These are phyloP conservation scores for Klebsormidium nitens DNA, from an alignment of 139 green algal species.

Conservation along the genomic window DNA sequence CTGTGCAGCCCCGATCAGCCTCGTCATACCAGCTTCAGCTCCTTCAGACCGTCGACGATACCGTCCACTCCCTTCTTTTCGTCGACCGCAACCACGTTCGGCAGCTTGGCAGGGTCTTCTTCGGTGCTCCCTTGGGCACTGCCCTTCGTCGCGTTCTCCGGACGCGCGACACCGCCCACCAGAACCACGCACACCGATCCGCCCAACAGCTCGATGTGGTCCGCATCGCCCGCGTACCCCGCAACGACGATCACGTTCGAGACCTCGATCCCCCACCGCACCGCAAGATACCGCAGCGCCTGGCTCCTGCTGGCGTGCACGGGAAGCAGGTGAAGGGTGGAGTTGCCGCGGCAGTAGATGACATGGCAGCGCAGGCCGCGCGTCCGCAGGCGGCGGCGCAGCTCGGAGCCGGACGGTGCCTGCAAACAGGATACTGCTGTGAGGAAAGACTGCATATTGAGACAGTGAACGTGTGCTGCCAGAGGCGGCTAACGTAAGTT, in stretches of 20 bases:
- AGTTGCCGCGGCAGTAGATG: slow-evolving; percentile 19
- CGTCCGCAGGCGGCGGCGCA: slow-evolving; percentile 19
- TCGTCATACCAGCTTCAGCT: too few relatives aligned
- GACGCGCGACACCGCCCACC: too few relatives aligned
- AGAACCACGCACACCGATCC: not conserved
- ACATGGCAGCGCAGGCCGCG: slow-evolving; percentile 29
- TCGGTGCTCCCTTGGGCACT: too few relatives aligned
- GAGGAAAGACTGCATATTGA: not conserved
- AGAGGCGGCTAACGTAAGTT: too few relatives aligned
- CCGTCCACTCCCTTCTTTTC: too few relatives aligned
- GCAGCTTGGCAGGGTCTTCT: too few relatives aligned
- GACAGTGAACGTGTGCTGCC: too few relatives aligned
- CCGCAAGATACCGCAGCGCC: slow-evolving; percentile 22
- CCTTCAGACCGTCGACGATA: too few relatives aligned
- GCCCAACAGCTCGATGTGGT: slow-evolving; percentile 11
- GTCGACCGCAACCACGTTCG: too few relatives aligned
- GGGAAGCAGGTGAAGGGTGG: slow-evolving; percentile 14
- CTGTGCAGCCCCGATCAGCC: too few relatives aligned
- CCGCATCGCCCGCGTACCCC: not conserved
- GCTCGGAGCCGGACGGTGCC: slow-evolving; percentile 9
- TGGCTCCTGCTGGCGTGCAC: slow-evolving; percentile 19
- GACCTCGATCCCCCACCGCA: slow-evolving; percentile 19
- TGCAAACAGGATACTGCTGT: slow-evolving; percentile 15
- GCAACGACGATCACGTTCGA: slow-evolving; percentile 1
- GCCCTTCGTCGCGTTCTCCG: too few relatives aligned